These are phyloP conservation scores for Tricholoma matsutake DNA, from an alignment of 768 basidiomycete genomes.

Conservation along the genomic window DNA sequence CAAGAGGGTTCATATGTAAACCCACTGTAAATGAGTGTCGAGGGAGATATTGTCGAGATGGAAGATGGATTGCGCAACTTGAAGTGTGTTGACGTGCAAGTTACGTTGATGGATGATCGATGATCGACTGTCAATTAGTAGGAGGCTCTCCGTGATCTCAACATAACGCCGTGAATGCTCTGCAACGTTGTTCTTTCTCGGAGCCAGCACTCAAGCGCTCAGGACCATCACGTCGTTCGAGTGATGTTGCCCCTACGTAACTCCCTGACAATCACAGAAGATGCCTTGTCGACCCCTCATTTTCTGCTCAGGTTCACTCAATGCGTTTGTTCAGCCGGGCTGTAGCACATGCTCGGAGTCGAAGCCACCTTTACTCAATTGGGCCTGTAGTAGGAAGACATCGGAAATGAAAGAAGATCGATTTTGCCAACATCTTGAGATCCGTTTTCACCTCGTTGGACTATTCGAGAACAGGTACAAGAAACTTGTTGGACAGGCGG, in stretches of 20 bases:
- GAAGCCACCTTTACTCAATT: constrained; percentile 9
- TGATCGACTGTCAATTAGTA: constrained; percentile 8
- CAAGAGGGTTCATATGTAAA: background rate
- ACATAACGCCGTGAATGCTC: background rate
- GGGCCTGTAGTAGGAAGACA: constrained; percentile 9
- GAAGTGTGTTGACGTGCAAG: background rate
- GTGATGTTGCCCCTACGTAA: background rate
- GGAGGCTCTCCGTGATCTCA: background rate
- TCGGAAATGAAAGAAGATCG: constrained; percentile 24
- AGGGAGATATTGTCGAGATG: background rate
- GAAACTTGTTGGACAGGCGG: constrained; percentile 13
- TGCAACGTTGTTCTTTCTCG: background rate
- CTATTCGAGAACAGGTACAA: constrained; percentile 28
- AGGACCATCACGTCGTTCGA: background rate
- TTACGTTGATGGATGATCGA: background rate
- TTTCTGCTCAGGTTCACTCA: background rate
- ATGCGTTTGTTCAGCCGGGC: background rate
- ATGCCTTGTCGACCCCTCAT: background rate
- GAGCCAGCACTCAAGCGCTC: background rate
- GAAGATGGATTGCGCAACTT: too few species aligned
- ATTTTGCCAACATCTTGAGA: constrained; percentile 21
- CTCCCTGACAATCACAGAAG: background rate
- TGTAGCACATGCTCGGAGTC: background rate
- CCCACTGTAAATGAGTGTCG: too few species aligned
- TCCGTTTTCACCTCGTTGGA: constrained; percentile 15